These are phyloP conservation scores for Flaveria ramosissima DNA, from an alignment of 129 eudicot species.

Conservation along the genomic window DNA sequence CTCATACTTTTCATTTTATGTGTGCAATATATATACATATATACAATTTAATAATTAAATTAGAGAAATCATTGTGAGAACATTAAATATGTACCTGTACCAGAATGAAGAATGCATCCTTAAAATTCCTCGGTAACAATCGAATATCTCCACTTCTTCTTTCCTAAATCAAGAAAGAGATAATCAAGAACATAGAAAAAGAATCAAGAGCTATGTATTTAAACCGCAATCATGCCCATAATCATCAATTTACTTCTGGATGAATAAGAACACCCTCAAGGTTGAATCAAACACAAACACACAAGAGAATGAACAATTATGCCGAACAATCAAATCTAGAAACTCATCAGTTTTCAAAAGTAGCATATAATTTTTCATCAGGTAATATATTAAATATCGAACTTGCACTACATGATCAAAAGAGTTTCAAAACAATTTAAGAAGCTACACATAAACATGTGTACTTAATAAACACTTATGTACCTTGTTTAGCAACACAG, in stretches of 20 bases:
- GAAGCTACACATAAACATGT: neutral
- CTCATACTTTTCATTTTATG: no score
- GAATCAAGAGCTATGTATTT: neutral
- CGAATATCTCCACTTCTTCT: slow-evolving; percentile 36
- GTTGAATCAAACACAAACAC: neutral
- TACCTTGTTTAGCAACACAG: slow-evolving; percentile 33
- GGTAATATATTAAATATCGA: neutral
- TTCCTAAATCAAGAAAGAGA: neutral
- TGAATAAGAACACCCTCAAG: neutral
- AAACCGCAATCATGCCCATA: neutral
- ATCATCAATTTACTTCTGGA: neutral
- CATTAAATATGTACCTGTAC: neutral
- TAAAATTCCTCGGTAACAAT: neutral
- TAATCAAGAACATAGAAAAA: neutral
- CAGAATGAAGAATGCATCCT: slow-evolving; percentile 1
- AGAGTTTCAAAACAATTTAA: neutral
- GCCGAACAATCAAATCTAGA: neutral
- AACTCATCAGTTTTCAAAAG: neutral
- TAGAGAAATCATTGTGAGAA: neutral
- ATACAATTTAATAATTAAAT: neutral
- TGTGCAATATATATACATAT: no score
- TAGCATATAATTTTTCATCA: neutral
- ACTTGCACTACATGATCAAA: neutral
- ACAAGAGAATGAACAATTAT: neutral
- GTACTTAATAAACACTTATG: neutral